Evolutionary conservation across 805 yeast genomes (phyloP).

Genomic region (Candida maris): DNA sequence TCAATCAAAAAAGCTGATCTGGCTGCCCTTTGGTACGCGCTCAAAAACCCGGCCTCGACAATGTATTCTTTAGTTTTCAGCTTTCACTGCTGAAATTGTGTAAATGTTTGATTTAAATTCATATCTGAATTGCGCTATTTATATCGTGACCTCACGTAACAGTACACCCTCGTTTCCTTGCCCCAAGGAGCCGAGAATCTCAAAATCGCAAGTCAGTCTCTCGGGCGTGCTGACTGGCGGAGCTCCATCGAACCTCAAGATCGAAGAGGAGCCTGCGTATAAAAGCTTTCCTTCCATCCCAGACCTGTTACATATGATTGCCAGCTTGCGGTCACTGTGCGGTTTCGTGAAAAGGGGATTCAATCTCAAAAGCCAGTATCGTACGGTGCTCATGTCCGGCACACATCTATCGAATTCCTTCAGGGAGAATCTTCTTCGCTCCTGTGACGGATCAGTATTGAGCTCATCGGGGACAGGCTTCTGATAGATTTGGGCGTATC

Average conservation of each 20-base stretch:
- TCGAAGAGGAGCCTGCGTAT: slow-evolving; percentile 65
- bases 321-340: slow-evolving; percentile 21
- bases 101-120: too few relatives aligned
- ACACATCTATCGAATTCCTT: slow-evolving; percentile 9
- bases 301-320: slow-evolving; percentile 64
- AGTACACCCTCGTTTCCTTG: slow-evolving; percentile 65
- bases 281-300: slow-evolving; percentile 72
- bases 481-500: slow-evolving; percentile 17
- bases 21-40: too few relatives aligned
- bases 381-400: slow-evolving; percentile 27
- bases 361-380: slow-evolving; percentile 72
- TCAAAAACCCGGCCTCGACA: too few relatives aligned
- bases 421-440: slow-evolving; percentile 6
- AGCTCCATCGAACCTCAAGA: slow-evolving; percentile 50
- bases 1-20: slow-evolving; percentile 3
- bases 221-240: slow-evolving; percentile 21
- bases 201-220: slow-evolving; percentile 39
- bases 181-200: slow-evolving; percentile 52
- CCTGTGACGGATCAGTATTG: slow-evolving; percentile 9
- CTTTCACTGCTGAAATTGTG: too few relatives aligned
- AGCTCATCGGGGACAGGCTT: slow-evolving; percentile 17
- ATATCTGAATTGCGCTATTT: background rate
- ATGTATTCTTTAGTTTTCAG: too few relatives aligned
- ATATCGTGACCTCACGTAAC: slow-evolving; percentile 52
- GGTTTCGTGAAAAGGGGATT: slow-evolving; percentile 23